Conservation (phyloP, 1,284 basidiomycete species). For the Cystobasidium pallidum region DNA sequence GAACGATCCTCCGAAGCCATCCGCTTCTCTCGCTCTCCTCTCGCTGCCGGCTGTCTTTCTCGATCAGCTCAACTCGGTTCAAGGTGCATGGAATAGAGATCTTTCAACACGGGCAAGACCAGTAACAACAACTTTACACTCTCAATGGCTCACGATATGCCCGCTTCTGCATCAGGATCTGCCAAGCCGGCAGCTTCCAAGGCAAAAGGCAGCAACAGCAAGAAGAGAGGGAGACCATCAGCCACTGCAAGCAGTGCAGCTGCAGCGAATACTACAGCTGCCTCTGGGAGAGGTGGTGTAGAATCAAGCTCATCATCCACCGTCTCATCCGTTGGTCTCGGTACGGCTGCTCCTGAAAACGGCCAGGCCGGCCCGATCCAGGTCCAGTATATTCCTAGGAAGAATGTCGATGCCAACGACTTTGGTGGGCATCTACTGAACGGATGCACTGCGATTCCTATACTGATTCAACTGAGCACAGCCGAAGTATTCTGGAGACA, state of each 20-base stretch:
- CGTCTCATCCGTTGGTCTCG: not conserved
- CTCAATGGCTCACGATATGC: conserved; percentile 14
- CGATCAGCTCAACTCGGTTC: too few species aligned
- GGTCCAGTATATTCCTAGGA: conserved; percentile 26
- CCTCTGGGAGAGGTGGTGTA: not conserved
- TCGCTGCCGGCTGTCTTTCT: not conserved
- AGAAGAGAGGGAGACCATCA: conserved; percentile 22
- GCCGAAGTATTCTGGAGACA: conserved; percentile 71
- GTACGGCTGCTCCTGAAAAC: not conserved
- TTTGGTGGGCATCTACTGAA: conserved; percentile 5
- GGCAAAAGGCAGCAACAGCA: conserved; percentile 25
- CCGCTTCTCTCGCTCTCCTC: not conserved
- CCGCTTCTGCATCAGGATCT: not conserved
- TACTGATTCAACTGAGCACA: not conserved
- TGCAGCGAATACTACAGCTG: not conserved
- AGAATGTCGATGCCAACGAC: conserved; percentile 10
- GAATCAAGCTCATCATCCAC: conserved; percentile 1
- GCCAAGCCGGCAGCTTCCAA: conserved; percentile 6
- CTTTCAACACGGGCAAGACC: too few species aligned
- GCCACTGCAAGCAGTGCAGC: not conserved
- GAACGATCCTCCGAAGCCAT: not conserved
- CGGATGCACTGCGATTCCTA: not conserved
- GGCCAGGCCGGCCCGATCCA: not conserved
- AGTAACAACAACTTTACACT: too few species aligned
- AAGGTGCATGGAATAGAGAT: too few species aligned